Evolutionary conservation across 2,329 filamentous ascomycete species (phyloP), one percentile per base, ranked within the genome.

Genomic region (Alternaria novae-zelandiae): DNA sequence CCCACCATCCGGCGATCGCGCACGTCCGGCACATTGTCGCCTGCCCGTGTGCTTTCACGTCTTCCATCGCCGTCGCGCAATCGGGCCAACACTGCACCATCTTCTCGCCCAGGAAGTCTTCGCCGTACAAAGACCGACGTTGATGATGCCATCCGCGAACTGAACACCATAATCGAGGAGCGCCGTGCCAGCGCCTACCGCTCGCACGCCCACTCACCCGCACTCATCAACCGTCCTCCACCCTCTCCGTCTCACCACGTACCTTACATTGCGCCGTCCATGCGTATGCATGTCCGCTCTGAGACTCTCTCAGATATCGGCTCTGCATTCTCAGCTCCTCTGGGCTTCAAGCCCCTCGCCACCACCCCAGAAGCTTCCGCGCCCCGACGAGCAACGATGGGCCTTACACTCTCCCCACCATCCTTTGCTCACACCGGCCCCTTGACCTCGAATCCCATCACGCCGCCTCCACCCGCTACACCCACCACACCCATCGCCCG

Each of bases 81-180:
- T 65, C 80, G 71, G 49, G 78, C 73, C 36, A 78, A 72, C 73
- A 81, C 71, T 57, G 78, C 76, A 32, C 76, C 69, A 30, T 74
- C 69, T 13, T 73, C 73, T 25, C 77, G 80, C 30, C 76, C 76
- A 12, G 71, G 70, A 10, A 80, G 79, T 23, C 69, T 81, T 6
- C 79, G 81, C 12, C 77, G 79, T 61, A 70, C 68, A 45, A 79
- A 69, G 44, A 74, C 72, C 20, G 80, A 82, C 50, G 73, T 84
- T 9, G 83, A 85, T 32, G 78, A 80, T 36, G 83, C 82, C 13
- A 82, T 84, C 56, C 77, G 81, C 4, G 83, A 84, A 69, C 78
- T 84, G 59, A 84, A 85, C 71, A 83, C 81, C 21, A 84, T 84
- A 55, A 79, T 84, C 53, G 82, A 84, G 68, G 82, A 84, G 67